These are phyloP conservation scores for Phytophthora macrochlamydospora DNA, from an alignment of 352 stramenopile species.

Conservation along the genomic window DNA sequence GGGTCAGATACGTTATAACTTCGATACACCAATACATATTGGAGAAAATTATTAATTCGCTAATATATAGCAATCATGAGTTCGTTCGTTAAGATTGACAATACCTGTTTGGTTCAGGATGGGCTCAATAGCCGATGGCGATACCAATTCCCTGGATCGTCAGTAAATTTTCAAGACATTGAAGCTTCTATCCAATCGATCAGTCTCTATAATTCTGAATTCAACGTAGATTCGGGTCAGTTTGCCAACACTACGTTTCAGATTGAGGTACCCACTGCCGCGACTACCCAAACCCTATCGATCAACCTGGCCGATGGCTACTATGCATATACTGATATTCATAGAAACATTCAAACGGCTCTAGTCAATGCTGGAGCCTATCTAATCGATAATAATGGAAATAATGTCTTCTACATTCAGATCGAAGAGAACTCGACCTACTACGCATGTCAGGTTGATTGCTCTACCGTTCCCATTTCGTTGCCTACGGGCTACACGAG, in stretches of 20 bases:
- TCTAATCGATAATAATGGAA: background rate
- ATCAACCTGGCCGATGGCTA: constrained; percentile 1
- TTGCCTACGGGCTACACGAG: background rate
- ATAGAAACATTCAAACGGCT: constrained; percentile 9
- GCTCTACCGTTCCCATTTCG: background rate
- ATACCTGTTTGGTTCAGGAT: background rate
- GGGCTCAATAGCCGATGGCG: background rate
- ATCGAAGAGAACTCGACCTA: constrained; percentile 2
- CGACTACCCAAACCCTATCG: background rate
- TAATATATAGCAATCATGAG: constrained; percentile 2
- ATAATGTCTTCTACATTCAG: constrained; percentile 13
- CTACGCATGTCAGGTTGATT: constrained; percentile 11
- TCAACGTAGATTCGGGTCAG: background rate
- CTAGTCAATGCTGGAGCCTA: constrained; percentile 1
- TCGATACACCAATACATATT: background rate
- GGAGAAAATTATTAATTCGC: background rate
- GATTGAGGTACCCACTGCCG: constrained; percentile 6
- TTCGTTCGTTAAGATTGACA: background rate
- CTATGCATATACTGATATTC: constrained; percentile 4
- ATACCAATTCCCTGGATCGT: background rate
- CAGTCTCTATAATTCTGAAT: background rate
- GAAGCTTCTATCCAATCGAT: background rate
- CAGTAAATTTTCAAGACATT: background rate
- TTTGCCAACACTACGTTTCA: background rate
- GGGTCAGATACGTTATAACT: background rate